Percentiles rank a stretch among this genome's conserved stretches.
These are phyloP conservation scores for Cyclocybe cylindracea DNA, from an alignment of 768 basidiomycete genomes.

Conservation along the genomic window DNA sequence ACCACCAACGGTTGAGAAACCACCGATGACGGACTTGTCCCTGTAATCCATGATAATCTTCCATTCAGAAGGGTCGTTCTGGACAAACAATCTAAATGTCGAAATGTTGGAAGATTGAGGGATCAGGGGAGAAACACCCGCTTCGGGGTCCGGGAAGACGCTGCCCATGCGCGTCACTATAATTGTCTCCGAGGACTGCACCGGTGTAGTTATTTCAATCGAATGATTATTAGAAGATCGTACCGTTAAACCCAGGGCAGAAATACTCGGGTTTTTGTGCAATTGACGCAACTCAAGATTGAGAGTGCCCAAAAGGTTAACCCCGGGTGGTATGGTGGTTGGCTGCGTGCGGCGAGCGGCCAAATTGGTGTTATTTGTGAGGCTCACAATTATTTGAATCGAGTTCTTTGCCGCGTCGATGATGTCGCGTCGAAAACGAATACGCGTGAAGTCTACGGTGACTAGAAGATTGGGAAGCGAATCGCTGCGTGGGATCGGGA, in stretches of 20 bases:
- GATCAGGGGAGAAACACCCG: conserved; percentile 3
- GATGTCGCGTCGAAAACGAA: conserved; percentile 2
- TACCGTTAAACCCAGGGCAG: conserved; percentile 7
- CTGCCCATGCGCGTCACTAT: conserved; percentile 5
- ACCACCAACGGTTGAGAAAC: conserved; percentile 17
- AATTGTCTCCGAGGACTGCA: conserved; percentile 11
- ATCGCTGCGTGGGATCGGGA: background rate
- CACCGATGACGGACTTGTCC: conserved; percentile 12
- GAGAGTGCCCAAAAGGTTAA: conserved; percentile 12
- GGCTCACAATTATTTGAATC: conserved; percentile 6
- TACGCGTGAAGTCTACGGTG: conserved; percentile 14
- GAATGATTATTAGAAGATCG: conserved; percentile 10
- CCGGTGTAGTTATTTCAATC: background rate
- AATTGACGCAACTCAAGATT: conserved; percentile 5
- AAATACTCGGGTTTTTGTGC: conserved; percentile 3
- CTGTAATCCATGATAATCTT: conserved; percentile 15
- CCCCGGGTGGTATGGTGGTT: conserved; percentile 16
- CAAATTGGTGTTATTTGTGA: conserved; percentile 9
- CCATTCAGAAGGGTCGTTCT: conserved; percentile 12
- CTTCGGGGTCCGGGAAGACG: conserved; percentile 11
- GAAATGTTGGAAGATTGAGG: conserved; percentile 5
- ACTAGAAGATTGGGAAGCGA: conserved; percentile 17
- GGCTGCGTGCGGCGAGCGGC: conserved; percentile 11
- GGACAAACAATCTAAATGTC: conserved; percentile 11
- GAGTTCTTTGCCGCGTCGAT: conserved; percentile 4